Base-by-base conservation (phyloP, 441 rosid species). In the Brassica hybrid region DNA sequence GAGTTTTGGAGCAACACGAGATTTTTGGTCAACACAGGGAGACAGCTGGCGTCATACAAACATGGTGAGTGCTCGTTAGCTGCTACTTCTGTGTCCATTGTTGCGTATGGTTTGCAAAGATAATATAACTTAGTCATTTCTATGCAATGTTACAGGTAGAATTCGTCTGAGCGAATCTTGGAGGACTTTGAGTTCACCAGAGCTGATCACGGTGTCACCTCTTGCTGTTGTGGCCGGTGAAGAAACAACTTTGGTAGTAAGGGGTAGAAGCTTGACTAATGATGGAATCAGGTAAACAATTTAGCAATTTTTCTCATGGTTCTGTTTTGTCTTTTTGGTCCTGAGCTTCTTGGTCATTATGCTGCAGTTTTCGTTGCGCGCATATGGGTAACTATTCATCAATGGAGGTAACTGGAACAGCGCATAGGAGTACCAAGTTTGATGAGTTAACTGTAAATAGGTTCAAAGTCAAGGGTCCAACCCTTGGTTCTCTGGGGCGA, bases 1-100 rank as follows among this genome's bases (percentile, higher is more conserved):
- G 86, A 88, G 52, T 90, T 91, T 75, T 94, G 98, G 98, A 84
- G 91, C 52, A 88, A 78, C 21, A 81, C 93, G 3, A 89, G 96
- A 83, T 94, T 94, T 85, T 75, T 94, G 52, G 78, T 91, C 56
- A 88, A 81, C 38, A 82, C 91, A 2, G 88, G 92, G 76, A 80
- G 85, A 79, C 90, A 84, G 67, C 86, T 94, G 8, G 98, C 85
- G 19, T 94, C 91, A 27, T 79, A 89, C 80, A 89, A 85, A 63
- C 80, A 86, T 61, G 97, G 98, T 94, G 71, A 66, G 93, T 80
- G 56, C 30, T 69, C 70, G 58, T 66, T 6, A 16, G 27, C 52
- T 34, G 17, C 2, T 79, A 6, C 72, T 25, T 68, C 19, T 61
- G 6, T 62, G 30, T 52, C 48, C 2, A 3, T 69, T 73, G 38